These are phyloP conservation scores for Lantana camara DNA, from an alignment of 257 asterid species.

Conservation along the genomic window DNA sequence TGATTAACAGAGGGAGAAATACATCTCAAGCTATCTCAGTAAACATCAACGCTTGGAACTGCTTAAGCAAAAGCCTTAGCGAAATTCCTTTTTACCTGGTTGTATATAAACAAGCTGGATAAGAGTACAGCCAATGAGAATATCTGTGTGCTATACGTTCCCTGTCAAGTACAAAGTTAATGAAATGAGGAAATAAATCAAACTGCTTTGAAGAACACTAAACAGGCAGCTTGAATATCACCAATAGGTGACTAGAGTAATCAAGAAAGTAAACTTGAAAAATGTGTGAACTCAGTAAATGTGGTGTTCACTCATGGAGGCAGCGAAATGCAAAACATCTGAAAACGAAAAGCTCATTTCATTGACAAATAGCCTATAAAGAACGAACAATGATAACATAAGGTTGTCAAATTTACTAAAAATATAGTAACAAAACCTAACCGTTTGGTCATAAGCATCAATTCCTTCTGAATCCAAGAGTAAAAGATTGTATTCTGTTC, in stretches of 20 bases:
- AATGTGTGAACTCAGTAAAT: background rate
- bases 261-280: too few species aligned
- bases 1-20: background rate
- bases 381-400: background rate
- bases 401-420: conserved; percentile 9
- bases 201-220: background rate
- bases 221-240: background rate
- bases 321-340: background rate
- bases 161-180: conserved; percentile 55
- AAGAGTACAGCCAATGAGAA: conserved; percentile 95
- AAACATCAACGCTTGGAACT: conserved; percentile 1
- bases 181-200: background rate
- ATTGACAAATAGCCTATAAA: background rate
- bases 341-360: background rate
- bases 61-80: conserved; percentile 1
- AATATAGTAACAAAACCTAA: conserved; percentile 41
- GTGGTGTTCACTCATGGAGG: background rate
- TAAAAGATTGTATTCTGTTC: conserved; percentile 90
- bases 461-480: conserved; percentile 97
- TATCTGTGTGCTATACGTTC: conserved; percentile 95
- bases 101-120: conserved; percentile 95
- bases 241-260: conserved; percentile 1
- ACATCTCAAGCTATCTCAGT: background rate
- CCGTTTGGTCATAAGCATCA: conserved; percentile 99
- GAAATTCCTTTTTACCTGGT: conserved; percentile 66